Conservation (phyloP, 108 stramenopile species). For the Discostella pseudostelligera region DNA sequence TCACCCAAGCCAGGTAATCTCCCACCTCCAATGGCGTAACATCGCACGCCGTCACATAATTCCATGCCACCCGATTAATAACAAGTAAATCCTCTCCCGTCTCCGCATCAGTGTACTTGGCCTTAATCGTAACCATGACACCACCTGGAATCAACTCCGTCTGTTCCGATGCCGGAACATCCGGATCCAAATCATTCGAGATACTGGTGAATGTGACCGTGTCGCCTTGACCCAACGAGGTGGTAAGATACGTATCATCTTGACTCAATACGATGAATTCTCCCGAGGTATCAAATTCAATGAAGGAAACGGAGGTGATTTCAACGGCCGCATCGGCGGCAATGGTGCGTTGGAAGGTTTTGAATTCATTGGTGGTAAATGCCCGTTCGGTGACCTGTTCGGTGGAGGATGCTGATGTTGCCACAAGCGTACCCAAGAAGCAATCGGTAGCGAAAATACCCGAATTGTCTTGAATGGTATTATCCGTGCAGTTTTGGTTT, state of each 20-base stretch:
- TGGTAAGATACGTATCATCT: conserved; percentile 23
- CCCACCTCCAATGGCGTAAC: conserved; percentile 24
- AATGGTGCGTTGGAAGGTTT: neutral
- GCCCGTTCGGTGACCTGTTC: neutral
- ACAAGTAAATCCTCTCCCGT: conserved; percentile 11
- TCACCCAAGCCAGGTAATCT: conserved; percentile 32
- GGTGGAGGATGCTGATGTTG: conserved; percentile 1
- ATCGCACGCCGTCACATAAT: conserved; percentile 27
- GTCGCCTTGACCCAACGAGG: conserved; percentile 21
- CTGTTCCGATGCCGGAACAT: conserved; percentile 14
- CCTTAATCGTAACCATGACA: conserved; percentile 16
- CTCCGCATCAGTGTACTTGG: neutral
- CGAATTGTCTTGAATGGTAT: conserved; percentile 10
- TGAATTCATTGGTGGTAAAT: neutral
- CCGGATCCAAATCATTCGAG: conserved; percentile 20
- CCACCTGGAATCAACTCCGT: conserved; percentile 26
- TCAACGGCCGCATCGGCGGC: neutral
- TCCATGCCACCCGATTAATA: conserved; percentile 25
- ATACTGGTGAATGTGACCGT: conserved; percentile 16
- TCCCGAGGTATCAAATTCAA: conserved; percentile 38
- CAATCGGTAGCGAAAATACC: conserved; percentile 22
- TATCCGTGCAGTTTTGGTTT: conserved; percentile 4
- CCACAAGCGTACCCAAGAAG: conserved; percentile 5
- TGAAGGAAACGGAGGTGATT: conserved; percentile 25
- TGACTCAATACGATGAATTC: conserved; percentile 35